phyloP scores from a whole-genome alignment of 2,329 filamentous ascomycete genomes.

The Grosmannia huntii region DNA sequence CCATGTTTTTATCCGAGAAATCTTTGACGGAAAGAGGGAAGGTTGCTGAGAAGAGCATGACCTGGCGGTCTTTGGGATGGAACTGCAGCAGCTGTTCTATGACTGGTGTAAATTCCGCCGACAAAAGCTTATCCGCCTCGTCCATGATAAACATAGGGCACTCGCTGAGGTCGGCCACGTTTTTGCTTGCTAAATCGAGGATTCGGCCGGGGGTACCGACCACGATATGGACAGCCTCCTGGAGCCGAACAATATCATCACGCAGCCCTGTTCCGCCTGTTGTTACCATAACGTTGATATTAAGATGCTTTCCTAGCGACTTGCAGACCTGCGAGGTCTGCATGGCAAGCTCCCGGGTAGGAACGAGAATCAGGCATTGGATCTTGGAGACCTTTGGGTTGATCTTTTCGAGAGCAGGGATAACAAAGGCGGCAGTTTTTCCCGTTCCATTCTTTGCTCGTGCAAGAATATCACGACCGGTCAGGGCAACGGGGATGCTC shows the following conservation, averaged over 20 bases:
- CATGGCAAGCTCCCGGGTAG: conserved; percentile 90
- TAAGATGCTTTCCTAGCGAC: conserved; percentile 91
- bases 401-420: conserved; percentile 87
- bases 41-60: conserved; percentile 98
- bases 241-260: conserved; percentile 91
- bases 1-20: conserved; percentile 98
- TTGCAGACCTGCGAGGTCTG: conserved; percentile 99
- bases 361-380: conserved; percentile 90
- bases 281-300: conserved; percentile 98
- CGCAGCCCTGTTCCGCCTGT: conserved; percentile 91
- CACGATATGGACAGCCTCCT: conserved; percentile 91
- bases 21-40: conserved; percentile 95
- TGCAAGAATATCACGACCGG: conserved; percentile 87
- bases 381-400: conserved; percentile 95
- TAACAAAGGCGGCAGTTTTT: conserved; percentile 96
- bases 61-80: conserved; percentile 92
- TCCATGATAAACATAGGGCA: conserved; percentile 99
- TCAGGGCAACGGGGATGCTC: conserved; percentile 90
- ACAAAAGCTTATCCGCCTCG: conserved; percentile 95
- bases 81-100: conserved; percentile 93
- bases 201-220: conserved; percentile 96
- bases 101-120: conserved; percentile 90
- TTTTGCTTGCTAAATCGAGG: conserved; percentile 89
- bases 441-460: conserved; percentile 97
- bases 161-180: conserved; percentile 87